These are phyloP conservation scores for Thinopyrum elongatum DNA, from an alignment of 176 grass and related monocot genomes.

Conservation along the genomic window DNA sequence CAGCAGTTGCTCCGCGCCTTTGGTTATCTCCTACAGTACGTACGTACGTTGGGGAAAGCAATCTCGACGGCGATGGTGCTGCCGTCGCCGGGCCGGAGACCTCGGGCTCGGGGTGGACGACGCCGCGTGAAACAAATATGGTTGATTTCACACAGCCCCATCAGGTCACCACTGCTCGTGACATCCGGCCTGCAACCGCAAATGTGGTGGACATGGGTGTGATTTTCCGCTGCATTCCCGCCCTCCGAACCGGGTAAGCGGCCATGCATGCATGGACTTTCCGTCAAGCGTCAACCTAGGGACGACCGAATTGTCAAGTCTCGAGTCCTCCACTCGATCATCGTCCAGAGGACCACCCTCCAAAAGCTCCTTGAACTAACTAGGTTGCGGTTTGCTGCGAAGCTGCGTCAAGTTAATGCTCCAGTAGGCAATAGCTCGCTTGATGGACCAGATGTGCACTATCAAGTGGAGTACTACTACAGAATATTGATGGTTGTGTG, in stretches of 20 bases:
- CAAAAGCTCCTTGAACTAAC: neutral
- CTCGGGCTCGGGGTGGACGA: neutral
- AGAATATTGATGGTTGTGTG: no score
- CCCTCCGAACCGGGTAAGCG: neutral
- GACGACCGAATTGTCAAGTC: neutral
- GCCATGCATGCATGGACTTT: neutral
- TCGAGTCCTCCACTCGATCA: neutral
- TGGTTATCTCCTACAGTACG: neutral
- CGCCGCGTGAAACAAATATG: neutral
- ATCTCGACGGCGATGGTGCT: neutral
- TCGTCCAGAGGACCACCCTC: neutral
- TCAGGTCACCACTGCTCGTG: no score
- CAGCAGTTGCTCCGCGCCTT: neutral
- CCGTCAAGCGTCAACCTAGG: conserved; percentile 21
- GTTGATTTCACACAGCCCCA: no score
- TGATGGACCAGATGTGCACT: neutral
- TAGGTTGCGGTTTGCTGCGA: neutral
- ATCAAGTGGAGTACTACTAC: neutral
- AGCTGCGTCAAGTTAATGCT: neutral
- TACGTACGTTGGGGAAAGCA: neutral
- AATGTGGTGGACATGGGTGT: neutral
- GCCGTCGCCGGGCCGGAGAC: neutral
- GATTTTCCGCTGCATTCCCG: neutral
- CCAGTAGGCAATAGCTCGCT: neutral
- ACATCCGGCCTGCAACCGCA: no score